A percentile compares a stretch with the other conserved stretches of the same genome.
These are phyloP conservation scores for Collybia mongolica DNA, from an alignment of 768 basidiomycete genomes.

Conservation along the genomic window DNA sequence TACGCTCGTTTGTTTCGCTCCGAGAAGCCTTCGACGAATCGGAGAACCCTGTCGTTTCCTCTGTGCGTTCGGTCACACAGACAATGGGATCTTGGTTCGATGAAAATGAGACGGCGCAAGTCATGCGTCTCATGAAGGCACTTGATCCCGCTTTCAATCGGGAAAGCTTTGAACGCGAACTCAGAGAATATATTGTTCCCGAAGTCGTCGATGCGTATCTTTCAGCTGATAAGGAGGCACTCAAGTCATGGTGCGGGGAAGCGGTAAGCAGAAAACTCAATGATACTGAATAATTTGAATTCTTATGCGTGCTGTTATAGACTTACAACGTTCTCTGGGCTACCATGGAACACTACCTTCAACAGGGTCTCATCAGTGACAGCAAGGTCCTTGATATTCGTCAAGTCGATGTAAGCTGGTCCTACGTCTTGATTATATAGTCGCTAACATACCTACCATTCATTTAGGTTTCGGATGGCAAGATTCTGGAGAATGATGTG, in stretches of 20 bases:
- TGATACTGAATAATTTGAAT: no score
- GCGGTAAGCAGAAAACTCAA: slow-evolving; percentile 56
- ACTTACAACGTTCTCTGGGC: slow-evolving; percentile 99
- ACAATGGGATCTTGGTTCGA: slow-evolving; percentile 91
- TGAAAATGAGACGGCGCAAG: slow-evolving; percentile 98
- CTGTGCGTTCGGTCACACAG: slow-evolving; percentile 78
- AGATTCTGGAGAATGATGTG: slow-evolving; percentile 85
- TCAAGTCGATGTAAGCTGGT: slow-evolving; percentile 82
- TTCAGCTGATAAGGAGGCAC: slow-evolving; percentile 81
- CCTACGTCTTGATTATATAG: not conserved
- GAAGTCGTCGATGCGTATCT: slow-evolving; percentile 97
- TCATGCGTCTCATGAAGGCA: slow-evolving; percentile 81
- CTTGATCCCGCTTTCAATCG: slow-evolving; percentile 86
- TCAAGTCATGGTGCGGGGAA: slow-evolving; percentile 93
- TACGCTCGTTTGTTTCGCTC: slow-evolving; percentile 56
- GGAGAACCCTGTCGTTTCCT: slow-evolving; percentile 84
- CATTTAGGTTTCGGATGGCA: slow-evolving; percentile 73
- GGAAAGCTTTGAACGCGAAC: slow-evolving; percentile 85
- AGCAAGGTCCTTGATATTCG: slow-evolving; percentile 96
- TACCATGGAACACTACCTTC: slow-evolving; percentile 91
- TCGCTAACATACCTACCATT: not conserved
- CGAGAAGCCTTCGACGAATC: slow-evolving; percentile 85
- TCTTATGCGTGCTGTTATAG: slow-evolving; percentile 32
- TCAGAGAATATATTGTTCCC: slow-evolving; percentile 96
- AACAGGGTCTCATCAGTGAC: slow-evolving; percentile 88